Evolutionary conservation across 805 yeast genomes (phyloP), one percentile per base, ranked within the genome.

Genomic region (Candida koratica): DNA sequence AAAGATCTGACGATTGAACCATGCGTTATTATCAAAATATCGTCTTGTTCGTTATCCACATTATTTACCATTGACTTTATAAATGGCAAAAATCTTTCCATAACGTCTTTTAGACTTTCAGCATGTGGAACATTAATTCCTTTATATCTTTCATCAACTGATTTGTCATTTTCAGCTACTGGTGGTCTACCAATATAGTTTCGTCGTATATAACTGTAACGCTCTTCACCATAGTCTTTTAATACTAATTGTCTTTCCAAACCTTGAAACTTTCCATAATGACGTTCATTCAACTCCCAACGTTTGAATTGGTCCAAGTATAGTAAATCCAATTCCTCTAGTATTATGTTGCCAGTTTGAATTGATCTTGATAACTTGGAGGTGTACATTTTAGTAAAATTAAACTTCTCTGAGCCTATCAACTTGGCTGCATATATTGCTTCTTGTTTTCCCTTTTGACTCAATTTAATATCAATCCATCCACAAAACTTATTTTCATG

Each of bases 251-350:
- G 53, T 41, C 67, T 64, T 42, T 62, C 59, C 9, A 52, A 46
- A 12, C 73, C 73, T 44, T 67, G 73, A 36, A 58, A 65, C 18
- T 51, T 48, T 2, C 73, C 73, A 41, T 67, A 67, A 46, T 67
- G 73, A 17, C 73, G 51, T 41, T 67, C 73, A 42, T 67, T 67
- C 34, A 67, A 52, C 33, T 64, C 55, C 73, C 73, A 67, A 13
- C 54, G 49, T 44, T 64, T 64, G 33, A 50, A 39, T 38, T 60
- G 63, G 39, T 65, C 68, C 16, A 64, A 45, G 61, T 67, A 65
- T 30, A 58, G 41, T 32, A 61, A 49, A 24, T 51, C 47, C 25
- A 66, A 36, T 18, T 51, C 46, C 25, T 60, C 56, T 19, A 67
- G 44, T 13, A 67, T 62, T 14, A 61, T 56, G 22, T 60, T 51